These are phyloP conservation scores for Coemansia linderi DNA, from an alignment of 371 early-diverging fungal genomes.

Conservation along the genomic window DNA sequence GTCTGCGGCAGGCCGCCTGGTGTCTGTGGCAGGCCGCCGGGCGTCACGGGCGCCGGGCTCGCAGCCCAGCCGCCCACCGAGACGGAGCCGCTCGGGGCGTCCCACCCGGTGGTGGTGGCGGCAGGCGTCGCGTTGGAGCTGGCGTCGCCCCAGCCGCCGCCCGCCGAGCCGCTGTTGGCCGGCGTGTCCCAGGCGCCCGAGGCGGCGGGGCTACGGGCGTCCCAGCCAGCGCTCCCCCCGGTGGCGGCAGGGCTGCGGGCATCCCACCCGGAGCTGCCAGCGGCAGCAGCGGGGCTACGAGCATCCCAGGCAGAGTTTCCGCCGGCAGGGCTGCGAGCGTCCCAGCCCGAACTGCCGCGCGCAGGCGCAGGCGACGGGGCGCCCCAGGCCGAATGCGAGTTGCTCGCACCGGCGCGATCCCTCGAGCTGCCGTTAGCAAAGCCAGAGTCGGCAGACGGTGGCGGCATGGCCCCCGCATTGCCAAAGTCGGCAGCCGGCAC, in stretches of 20 bases:
- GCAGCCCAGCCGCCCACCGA: slow-evolving; percentile 24
- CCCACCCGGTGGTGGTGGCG: background rate
- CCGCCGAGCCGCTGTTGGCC: background rate
- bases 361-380: slow-evolving; percentile 11
- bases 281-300: background rate
- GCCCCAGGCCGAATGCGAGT: slow-evolving; percentile 14
- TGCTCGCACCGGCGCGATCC: slow-evolving; percentile 26
- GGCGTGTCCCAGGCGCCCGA: slow-evolving; percentile 1
- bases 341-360: slow-evolving; percentile 1
- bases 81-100: background rate
- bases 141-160: background rate
- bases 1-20: slow-evolving; percentile 43
- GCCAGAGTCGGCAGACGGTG: slow-evolving; percentile 7
- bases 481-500: slow-evolving; percentile 38
- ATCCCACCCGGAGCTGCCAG: background rate
- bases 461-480: slow-evolving; percentile 5
- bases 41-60: slow-evolving; percentile 51
- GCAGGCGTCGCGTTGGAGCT: slow-evolving; percentile 4
- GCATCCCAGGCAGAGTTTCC: slow-evolving; percentile 1
- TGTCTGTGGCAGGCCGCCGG: slow-evolving; percentile 51
- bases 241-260: slow-evolving; percentile 1
- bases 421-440: slow-evolving; percentile 29
- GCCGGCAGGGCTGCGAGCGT: background rate
- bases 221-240: background rate
- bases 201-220: background rate